A percentile compares a stretch with the other conserved stretches of the same genome.
phyloP scores from a whole-genome alignment of 192 early-diverging fungal species.

The Chytriomyces hyalinus region DNA sequence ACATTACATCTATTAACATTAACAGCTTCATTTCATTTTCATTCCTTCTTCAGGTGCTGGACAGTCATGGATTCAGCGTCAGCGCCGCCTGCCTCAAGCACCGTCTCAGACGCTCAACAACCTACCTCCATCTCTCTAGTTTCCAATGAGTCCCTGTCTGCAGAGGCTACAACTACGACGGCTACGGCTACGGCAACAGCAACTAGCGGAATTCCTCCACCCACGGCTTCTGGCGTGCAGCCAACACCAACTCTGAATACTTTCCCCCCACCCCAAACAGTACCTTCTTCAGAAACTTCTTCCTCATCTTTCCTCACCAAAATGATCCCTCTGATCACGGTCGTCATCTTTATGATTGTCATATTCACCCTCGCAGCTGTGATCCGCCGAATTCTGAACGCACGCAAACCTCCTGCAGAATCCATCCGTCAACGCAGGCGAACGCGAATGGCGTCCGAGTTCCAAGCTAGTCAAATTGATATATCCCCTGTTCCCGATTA shows the following conservation, averaged over 20 bases:
- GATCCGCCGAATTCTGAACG: neutral
- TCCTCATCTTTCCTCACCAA: neutral
- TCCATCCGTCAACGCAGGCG: neutral
- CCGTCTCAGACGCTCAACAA: too few relatives aligned
- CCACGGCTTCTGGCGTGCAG: neutral
- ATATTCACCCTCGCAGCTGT: neutral
- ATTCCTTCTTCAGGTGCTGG: too few relatives aligned
- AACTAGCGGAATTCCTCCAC: neutral
- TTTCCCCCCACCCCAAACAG: neutral
- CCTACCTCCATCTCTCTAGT: too few relatives aligned
- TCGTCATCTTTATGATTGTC: neutral
- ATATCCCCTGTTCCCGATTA: neutral
- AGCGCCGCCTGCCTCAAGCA: too few relatives aligned
- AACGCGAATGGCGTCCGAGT: neutral
- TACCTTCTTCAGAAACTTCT: neutral
- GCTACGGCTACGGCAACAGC: neutral
- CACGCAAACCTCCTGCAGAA: neutral
- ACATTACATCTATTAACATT: too few relatives aligned
- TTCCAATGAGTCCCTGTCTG: neutral
- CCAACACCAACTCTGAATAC: neutral
- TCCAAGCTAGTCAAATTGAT: neutral
- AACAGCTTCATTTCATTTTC: too few relatives aligned
- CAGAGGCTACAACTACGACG: neutral
- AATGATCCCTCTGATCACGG: neutral
- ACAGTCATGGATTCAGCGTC: too few relatives aligned